phyloP scores from a whole-genome alignment of 768 basidiomycete genomes.

The Amanita thiersii region DNA sequence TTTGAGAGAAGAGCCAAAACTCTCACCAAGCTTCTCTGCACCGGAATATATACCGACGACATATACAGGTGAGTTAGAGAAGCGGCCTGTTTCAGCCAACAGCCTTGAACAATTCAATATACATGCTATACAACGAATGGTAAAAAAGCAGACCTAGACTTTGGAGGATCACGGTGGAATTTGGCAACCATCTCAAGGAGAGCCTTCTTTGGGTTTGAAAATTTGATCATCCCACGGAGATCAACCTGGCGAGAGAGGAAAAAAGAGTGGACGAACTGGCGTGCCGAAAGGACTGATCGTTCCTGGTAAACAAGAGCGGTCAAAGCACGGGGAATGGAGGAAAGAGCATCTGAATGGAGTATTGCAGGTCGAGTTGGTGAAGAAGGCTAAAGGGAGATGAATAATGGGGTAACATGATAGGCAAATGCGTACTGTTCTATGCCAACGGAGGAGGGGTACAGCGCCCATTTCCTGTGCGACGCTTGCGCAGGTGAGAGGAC shows the following conservation, averaged over 20 bases:
- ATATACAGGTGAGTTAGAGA: conserved; percentile 84
- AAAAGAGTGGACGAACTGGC: conserved; percentile 81
- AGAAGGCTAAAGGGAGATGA: conserved; percentile 28
- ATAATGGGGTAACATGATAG: neutral
- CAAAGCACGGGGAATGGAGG: conserved; percentile 79
- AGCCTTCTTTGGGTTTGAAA: conserved; percentile 74
- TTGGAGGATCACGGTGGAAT: conserved; percentile 56
- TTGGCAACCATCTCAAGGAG: conserved; percentile 66
- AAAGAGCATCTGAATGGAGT: conserved; percentile 80
- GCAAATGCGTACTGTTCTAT: conserved; percentile 48
- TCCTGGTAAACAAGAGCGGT: conserved; percentile 86
- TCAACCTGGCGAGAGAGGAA: conserved; percentile 86
- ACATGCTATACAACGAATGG: neutral
- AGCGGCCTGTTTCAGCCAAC: conserved; percentile 88
- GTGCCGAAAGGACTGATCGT: conserved; percentile 77
- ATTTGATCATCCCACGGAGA: conserved; percentile 70
- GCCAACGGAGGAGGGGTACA: conserved; percentile 72
- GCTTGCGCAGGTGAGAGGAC: conserved; percentile 71
- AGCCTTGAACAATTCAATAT: conserved; percentile 41
- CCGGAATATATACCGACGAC: conserved; percentile 94
- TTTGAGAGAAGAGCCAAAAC: conserved; percentile 84
- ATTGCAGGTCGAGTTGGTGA: conserved; percentile 40
- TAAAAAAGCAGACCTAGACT: conserved; percentile 45
- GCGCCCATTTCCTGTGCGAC: conserved; percentile 86
- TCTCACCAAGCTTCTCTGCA: conserved; percentile 82